These are phyloP conservation scores for Pseudogymnoascus sp. DNA, from an alignment of 2,329 filamentous ascomycete genomes.

Conservation along the genomic window DNA sequence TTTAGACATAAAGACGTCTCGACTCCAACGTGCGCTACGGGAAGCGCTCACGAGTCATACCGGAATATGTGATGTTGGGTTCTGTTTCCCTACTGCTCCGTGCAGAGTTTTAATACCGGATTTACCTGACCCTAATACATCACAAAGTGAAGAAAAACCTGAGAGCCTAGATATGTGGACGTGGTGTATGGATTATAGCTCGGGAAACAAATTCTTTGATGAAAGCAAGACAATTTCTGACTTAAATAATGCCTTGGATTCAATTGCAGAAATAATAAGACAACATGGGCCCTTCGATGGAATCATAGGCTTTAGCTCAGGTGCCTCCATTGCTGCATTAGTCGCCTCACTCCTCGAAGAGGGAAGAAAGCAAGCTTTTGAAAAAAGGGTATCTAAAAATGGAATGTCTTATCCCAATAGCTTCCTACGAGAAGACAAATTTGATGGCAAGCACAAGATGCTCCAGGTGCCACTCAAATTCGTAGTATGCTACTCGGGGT, in stretches of 20 bases:
- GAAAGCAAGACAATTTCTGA: background rate
- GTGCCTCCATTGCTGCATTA: constrained; percentile 9
- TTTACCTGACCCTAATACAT: background rate
- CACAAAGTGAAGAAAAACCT: background rate
- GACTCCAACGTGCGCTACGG: background rate
- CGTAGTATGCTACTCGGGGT: constrained; percentile 12
- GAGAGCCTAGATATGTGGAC: background rate
- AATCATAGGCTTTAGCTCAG: constrained; percentile 10
- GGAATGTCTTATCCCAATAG: background rate
- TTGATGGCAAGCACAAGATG: background rate
- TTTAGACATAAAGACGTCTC: background rate
- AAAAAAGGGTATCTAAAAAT: background rate
- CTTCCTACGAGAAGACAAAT: background rate
- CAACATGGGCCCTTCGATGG: constrained; percentile 13
- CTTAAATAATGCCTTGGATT: background rate
- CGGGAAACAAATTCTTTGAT: background rate
- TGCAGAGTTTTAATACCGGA: background rate
- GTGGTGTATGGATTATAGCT: background rate
- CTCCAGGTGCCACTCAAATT: constrained; percentile 9
- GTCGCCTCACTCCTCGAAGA: constrained; percentile 8
- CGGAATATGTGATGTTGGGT: background rate
- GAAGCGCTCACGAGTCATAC: background rate
- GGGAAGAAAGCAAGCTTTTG: background rate
- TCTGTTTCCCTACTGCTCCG: background rate
- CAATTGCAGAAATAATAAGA: background rate